Evolutionary conservation across 768 basidiomycete species (phyloP).

Genomic region (Rhizopogon vinicolor): DNA sequence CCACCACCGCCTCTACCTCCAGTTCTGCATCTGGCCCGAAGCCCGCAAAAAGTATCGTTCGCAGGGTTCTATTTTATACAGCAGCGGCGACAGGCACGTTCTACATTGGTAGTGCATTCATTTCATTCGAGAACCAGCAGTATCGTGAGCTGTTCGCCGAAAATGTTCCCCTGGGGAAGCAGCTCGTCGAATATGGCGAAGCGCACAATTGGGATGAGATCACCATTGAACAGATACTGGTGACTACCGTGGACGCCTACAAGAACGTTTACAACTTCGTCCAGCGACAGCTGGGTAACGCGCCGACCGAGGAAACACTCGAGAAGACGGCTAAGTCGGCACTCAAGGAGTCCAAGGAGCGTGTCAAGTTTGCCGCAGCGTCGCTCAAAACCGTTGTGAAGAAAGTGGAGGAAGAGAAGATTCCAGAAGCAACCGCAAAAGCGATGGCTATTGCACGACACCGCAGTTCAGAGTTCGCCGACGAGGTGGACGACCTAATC

Average conservation of each 20-base stretch:
- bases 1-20: constrained; percentile 28
- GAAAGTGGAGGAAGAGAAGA: constrained; percentile 28
- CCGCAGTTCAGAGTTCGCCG: constrained; percentile 46
- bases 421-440: constrained; percentile 26
- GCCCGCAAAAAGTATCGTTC: constrained; percentile 52
- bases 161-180: constrained; percentile 71
- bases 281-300: constrained; percentile 38
- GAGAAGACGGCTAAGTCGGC: constrained; percentile 31
- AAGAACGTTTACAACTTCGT: constrained; percentile 47
- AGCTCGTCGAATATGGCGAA: constrained; percentile 80
- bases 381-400: constrained; percentile 47
- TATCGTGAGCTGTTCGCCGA: constrained; percentile 88
- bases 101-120: constrained; percentile 78
- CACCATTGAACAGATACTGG: constrained; percentile 55
- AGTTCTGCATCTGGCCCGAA: constrained; percentile 29
- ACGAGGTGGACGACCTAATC: constrained; percentile 65
- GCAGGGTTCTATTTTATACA: constrained; percentile 63
- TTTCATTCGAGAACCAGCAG: constrained; percentile 67
- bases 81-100: constrained; percentile 66
- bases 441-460: constrained; percentile 39
- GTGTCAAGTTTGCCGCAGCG: constrained; percentile 35
- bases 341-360: constrained; percentile 39
- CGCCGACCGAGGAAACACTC: constrained; percentile 32
- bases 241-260: constrained; percentile 46
- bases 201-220: constrained; percentile 73